Conservation (phyloP, 768 basidiomycete genomes). For the Ephemerocybe angulata region DNA sequence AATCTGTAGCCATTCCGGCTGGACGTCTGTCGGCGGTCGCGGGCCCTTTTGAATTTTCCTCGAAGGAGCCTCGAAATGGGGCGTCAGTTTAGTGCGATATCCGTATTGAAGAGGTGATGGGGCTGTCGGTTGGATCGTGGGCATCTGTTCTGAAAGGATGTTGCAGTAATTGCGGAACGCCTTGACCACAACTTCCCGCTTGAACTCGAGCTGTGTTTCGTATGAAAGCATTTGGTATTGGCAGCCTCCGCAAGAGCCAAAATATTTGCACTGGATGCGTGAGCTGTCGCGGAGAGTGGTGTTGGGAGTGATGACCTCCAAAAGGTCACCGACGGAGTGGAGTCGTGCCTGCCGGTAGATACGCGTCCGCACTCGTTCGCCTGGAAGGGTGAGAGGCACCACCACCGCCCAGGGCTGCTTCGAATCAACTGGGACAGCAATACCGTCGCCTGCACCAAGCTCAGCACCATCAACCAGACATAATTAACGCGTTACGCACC, state of each 20-base stretch:
- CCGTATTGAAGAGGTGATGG: conserved; percentile 86
- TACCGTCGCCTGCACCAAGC: conserved; percentile 55
- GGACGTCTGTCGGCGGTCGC: conserved; percentile 20
- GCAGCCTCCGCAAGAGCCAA: conserved; percentile 87
- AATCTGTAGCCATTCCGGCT: conserved; percentile 74
- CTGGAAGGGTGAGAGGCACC: conserved; percentile 81
- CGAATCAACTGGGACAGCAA: conserved; percentile 48
- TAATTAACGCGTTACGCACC: conserved; percentile 37
- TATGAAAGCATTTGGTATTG: conserved; percentile 97
- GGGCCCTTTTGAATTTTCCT: conserved; percentile 31
- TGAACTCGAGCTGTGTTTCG: conserved; percentile 78
- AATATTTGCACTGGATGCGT: conserved; percentile 77
- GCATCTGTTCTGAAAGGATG: conserved; percentile 61
- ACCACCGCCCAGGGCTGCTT: conserved; percentile 74
- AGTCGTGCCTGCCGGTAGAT: conserved; percentile 69
- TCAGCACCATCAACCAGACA: not conserved
- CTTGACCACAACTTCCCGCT: conserved; percentile 79
- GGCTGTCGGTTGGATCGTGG: conserved; percentile 68
- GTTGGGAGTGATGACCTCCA: conserved; percentile 65
- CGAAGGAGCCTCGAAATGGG: conserved; percentile 85
- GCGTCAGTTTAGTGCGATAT: conserved; percentile 96
- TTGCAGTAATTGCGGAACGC: conserved; percentile 79
- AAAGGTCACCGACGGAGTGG: conserved; percentile 72
- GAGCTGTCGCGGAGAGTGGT: conserved; percentile 58
- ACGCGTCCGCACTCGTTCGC: conserved; percentile 70